Evolutionary conservation across 768 basidiomycete species (phyloP), one percentile per base, ranked within the genome.

Genomic region (Boletus speciosus): DNA sequence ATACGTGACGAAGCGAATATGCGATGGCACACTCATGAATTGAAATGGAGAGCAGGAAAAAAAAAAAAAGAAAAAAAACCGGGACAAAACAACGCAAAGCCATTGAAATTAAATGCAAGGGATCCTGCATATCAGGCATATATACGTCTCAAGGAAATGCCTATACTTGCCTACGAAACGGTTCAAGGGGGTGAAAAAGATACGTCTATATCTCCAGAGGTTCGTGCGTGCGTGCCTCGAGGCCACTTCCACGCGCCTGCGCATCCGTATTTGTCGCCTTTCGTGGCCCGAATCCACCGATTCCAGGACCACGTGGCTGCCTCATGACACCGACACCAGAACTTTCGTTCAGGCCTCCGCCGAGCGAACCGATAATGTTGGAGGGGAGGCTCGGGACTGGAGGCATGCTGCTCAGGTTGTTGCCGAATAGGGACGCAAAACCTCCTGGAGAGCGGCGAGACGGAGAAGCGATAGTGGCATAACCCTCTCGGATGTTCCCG

Each of bases 191-290:
- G 41, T 35, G 49, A 37, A 42, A 42, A 39, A 37, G 44, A 12
- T 23, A 37, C 40, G 46, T 72, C 61, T 77, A 91, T 78, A 92
- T 85, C 71, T 93, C 91, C 74, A 92, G 71, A 38, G 88, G 88
- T 76, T 93, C 88, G 75, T 91, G 87, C 58, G 88, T 89, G 72
- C 86, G 83, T 63, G 89, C 82, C 68, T 93, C 91, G 63, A 93
- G 81, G 71, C 85, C 87, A 35, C 60, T 67, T 72, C 81, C 81
- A 74, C 84, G 80, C 45, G 76, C 66, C 65, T 78, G 78, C 52
- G 67, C 65, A n/a, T 73, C 73, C 50, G 61, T 48, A 53, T 57
- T 66, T 47, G 75, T 68, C 51, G 68, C 66, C 60, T 79, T 61
- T 59, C 90, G 78, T 61, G 76, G 74, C 34, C 77, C 80, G 64